Evolutionary conservation across 1,284 basidiomycete species (phyloP).

Genomic region (Naganishia albida): DNA sequence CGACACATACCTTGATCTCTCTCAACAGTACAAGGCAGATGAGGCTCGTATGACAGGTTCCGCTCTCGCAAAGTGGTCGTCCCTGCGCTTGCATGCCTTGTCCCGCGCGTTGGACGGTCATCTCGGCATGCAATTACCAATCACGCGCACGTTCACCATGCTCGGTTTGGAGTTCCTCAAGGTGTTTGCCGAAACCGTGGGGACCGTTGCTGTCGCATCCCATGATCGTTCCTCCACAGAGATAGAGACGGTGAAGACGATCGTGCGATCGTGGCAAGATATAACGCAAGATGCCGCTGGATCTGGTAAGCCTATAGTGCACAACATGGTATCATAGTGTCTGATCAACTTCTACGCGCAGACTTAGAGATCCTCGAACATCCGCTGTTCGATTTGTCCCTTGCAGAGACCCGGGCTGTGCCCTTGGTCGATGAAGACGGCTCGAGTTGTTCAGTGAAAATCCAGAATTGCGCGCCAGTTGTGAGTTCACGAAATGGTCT

Average conservation of each 20-base stretch:
- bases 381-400: conserved; percentile 40
- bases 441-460: conserved; percentile 38
- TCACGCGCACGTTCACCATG: conserved; percentile 45
- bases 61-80: conserved; percentile 16
- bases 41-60: conserved; percentile 21
- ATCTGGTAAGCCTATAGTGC: conserved; percentile 17
- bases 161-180: conserved; percentile 49
- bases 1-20: conserved; percentile 23
- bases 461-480: conserved; percentile 42
- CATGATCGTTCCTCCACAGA: not conserved
- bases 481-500: conserved; percentile 28
- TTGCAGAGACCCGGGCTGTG: conserved; percentile 35
- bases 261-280: conserved; percentile 13
- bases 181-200: conserved; percentile 35
- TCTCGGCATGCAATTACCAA: not conserved
- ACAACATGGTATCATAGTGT: not conserved
- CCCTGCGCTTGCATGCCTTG: conserved; percentile 26
- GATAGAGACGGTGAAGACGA: conserved; percentile 4
- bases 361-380: conserved; percentile 37
- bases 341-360: not conserved
- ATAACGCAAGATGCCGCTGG: not conserved
- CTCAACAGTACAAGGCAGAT: conserved; percentile 29
- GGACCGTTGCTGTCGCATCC: not conserved
- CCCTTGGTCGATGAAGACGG: conserved; percentile 38
- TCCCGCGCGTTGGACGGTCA: conserved; percentile 28